phyloP scores from a whole-genome alignment of 2,329 filamentous ascomycete species.

The Aspergillus vadensis region DNA sequence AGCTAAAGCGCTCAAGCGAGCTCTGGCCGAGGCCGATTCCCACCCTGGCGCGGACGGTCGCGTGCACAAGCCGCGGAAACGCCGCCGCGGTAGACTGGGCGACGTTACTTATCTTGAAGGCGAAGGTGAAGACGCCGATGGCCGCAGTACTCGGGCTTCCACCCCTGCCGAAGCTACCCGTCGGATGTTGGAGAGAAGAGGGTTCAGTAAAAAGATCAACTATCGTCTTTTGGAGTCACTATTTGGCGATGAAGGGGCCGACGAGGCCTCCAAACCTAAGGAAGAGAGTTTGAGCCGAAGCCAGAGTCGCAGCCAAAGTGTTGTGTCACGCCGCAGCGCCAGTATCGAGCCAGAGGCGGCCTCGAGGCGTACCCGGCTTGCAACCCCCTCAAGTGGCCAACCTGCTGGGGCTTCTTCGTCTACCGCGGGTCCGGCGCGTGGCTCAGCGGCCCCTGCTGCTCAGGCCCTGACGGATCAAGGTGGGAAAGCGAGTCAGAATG shows the following conservation, averaged over 20 bases:
- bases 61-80: constrained; percentile 52
- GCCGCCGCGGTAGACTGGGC: constrained; percentile 49
- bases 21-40: constrained; percentile 58
- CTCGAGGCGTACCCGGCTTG: constrained; percentile 20
- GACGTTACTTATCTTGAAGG: constrained; percentile 50
- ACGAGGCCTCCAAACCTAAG: constrained; percentile 32
- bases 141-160: constrained; percentile 65
- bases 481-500: constrained; percentile 20
- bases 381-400: constrained; percentile 21
- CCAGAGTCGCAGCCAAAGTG: constrained; percentile 39
- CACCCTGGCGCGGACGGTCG: constrained; percentile 25
- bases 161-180: constrained; percentile 70
- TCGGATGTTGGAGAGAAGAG: constrained; percentile 67
- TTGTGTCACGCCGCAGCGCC: constrained; percentile 32
- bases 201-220: constrained; percentile 74
- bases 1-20: constrained; percentile 75
- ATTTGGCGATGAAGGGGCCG: constrained; percentile 40
- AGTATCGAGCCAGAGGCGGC: constrained; percentile 29
- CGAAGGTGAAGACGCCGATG: constrained; percentile 60
- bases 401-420: constrained; percentile 19
- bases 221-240: constrained; percentile 53
- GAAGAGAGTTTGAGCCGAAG: constrained; percentile 33
- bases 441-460: constrained; percentile 4
- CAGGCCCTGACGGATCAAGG: constrained; percentile 13
- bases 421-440: constrained; percentile 6